Evolutionary conservation across 2,329 filamentous ascomycete species (phyloP), one percentile per base, ranked within the genome.

Genomic region (Xylariaceae sp.): DNA sequence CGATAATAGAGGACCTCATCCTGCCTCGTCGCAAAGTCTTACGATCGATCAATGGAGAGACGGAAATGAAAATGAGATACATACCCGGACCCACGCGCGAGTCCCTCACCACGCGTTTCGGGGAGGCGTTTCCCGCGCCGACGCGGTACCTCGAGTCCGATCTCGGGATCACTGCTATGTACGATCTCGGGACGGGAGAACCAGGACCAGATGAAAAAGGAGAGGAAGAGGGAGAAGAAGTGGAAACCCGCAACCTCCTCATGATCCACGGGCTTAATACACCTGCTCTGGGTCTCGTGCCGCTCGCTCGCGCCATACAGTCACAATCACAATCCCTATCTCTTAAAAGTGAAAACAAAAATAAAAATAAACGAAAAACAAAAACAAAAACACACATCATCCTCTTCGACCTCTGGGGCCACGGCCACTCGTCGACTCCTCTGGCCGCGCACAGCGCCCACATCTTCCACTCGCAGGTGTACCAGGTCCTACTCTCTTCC

Each of bases 211-310:
- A n/a, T n/a, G n/a, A n/a, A n/a, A n/a, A n/a, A n/a, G n/a, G n/a
- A n/a, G n/a, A n/a, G n/a, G n/a, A n/a, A n/a, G n/a, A n/a, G n/a
- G n/a, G n/a, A n/a, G n/a, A n/a, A n/a, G n/a, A n/a, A n/a, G n/a
- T n/a, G n/a, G n/a, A n/a, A n/a, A n/a, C n/a, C n/a, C n/a, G 41
- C 3, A 38, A 21, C 4, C 41, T 47, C 2, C 12, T 47, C 21
- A 31, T 47, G 18, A 15, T 47, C n/a, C 44, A 47, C 36, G 44
- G 44, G 12, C 17, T 44, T 3, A 39, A 40, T 30, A 47, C 44
- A 14, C 44, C 44, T 4, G 41, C 44, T 7, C 41, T 47, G 1
- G 44, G 44, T 3, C 34, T 47, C 4, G 23, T 28, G 16, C 38
- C 38, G 2, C 41, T 47, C 4, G 44, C 41, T n/a, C n/a, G n/a